Evolutionary conservation across 345 rosid genomes (phyloP), one percentile per base, ranked within the genome.

Genomic region (Gossypium mustelinum): DNA sequence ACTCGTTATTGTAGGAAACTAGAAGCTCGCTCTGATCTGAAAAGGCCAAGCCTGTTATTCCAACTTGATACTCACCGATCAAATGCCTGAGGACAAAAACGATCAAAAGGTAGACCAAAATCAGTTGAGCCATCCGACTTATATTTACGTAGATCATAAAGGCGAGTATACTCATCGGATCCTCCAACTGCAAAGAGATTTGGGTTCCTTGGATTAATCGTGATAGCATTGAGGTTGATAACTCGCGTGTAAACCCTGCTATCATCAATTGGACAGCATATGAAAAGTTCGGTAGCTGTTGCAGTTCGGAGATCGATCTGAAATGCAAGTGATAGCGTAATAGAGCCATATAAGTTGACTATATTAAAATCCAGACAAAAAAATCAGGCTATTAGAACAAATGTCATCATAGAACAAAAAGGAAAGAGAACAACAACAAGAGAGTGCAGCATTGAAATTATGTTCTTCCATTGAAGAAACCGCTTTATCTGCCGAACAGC

Each of bases 21-120:
- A 95, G 92, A 79, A 95, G 98, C 78, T 93, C 97, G 3, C 98
- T 91, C 77, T 88, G 92, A 73, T 87, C 91, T 2, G 98, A 95
- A 83, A 88, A 95, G 70, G 96, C 87, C 79, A 95, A 89, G 68
- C 98, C 98, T 6, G 98, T 95, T 51, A 95, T 89, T 73, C 96
- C 97, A 73, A 89, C 83, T 4, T 74, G 69, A 6, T 34, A 74
- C 73, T 86, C 83, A 59, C 94, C 96, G 50, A 88, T 70, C 82
- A 95, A 82, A 75, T 90, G 85, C 12, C 81, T 20, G 81, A 20
- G 99, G 96, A 81, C 94, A 93, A 78, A 90, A 95, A 81, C 81
- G 84, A 80, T 89, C 84, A 1, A 82, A 56, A 34, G 98, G 89
- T 75, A 54, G 85, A 72, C 85, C 90, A 74, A 81, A 81, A 64